Percentiles rank a stretch among this genome's conserved stretches.
These are phyloP conservation scores for Mucor plumbeus DNA, from an alignment of 371 early-diverging fungal genomes.

Conservation along the genomic window DNA sequence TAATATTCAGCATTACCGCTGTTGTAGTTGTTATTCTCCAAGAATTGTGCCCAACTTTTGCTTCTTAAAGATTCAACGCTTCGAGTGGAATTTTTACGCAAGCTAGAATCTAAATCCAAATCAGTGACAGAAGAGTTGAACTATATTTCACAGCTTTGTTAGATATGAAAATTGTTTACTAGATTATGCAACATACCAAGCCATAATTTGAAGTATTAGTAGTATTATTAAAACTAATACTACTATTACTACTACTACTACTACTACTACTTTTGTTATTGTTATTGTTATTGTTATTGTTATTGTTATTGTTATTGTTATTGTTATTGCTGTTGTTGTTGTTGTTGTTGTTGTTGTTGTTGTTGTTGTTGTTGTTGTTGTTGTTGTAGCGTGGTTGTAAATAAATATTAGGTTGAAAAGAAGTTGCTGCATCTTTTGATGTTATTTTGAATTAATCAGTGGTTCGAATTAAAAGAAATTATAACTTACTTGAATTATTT, in stretches of 20 bases:
- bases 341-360: too few species aligned
- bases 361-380: too few species aligned
- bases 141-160: background rate
- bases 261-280: too few species aligned
- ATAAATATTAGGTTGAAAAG: constrained; percentile 11
- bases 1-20: constrained; percentile 3
- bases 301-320: too few species aligned
- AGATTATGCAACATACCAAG: constrained; percentile 23
- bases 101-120: constrained; percentile 44
- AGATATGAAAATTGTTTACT: background rate
- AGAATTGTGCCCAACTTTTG: constrained; percentile 57
- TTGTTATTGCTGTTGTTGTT: too few species aligned
- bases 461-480: constrained; percentile 8
- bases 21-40: constrained; percentile 23
- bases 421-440: constrained; percentile 7
- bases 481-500: constrained; percentile 11
- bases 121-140: constrained; percentile 39
- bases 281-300: too few species aligned
- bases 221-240: constrained; percentile 1
- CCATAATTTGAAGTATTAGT: constrained; percentile 21
- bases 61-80: constrained; percentile 49
- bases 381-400: constrained; percentile 15
- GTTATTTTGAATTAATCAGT: constrained; percentile 5
- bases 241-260: background rate
- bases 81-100: constrained; percentile 32